Evolutionary conservation across 192 early-diverging fungal species (phyloP), one percentile per base, ranked within the genome.

Genomic region (Thamnidium elegans): DNA sequence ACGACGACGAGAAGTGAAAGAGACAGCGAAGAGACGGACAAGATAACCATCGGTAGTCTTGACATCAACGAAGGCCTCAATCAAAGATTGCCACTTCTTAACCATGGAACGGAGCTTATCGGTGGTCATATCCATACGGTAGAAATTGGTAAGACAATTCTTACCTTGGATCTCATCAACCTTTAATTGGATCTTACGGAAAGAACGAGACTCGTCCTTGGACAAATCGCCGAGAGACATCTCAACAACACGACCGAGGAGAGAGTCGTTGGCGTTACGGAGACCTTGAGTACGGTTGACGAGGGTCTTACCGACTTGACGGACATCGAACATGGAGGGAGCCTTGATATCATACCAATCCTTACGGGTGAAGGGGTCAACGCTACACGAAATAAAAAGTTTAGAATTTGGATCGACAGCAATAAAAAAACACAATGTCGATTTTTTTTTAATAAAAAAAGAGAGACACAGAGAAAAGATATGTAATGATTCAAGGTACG

Each of bases 281-380:
- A 97, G 84, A 86, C 97, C 97, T 88, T 97, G 95, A 84, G 94
- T 97, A 68, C 97, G 94, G 94, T 99, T 99, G 84, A 98, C 97
- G 62, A 99, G 89, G 70, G 97, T 99, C 90, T 99, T 99, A 72
- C 97, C 97, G 65, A 94, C 89, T 70, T 93, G 84, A 74, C 96
- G 93, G 67, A 87, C 87, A 65, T 92, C 90, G 77, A 99, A 99
- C 79, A 94, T 88, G 65, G 90, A 88, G 72, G 97, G 97, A 68
- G 93, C 97, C 85, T 96, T 97, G 87, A 99, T 88, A 79, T 97
- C 95, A 79, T 98, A 99, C 97, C 97, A 99, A 80, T 99, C 97
- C 85, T 99, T 99, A 70, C 97, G 92, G 85, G 92, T 92, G 90
- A 98, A 99, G 79, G 97, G 96, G 80, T 99, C 97, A 78, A 98